A percentile compares a stretch with the other conserved stretches of the same genome.
Conservation (phyloP, 2,329 filamentous ascomycete species). For the Fusarium lyarnte region DNA sequence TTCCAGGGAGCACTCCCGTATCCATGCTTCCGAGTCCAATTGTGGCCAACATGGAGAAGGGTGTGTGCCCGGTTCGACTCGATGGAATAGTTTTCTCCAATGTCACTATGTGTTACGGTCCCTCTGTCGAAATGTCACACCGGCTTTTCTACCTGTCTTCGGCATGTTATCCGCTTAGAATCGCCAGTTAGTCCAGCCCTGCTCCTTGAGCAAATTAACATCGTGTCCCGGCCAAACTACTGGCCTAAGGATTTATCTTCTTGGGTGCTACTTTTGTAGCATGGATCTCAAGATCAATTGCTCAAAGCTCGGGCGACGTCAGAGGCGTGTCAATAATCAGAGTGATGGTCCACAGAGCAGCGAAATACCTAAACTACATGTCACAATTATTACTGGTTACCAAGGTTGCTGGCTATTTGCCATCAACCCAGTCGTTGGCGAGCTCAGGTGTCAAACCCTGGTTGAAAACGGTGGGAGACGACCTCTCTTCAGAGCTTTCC, state of each 20-base stretch:
- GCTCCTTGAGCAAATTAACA: neutral
- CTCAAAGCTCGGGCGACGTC: slow-evolving; percentile 12
- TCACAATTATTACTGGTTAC: neutral
- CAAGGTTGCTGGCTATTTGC: slow-evolving; percentile 27
- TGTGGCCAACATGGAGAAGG: neutral
- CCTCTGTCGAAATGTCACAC: neutral
- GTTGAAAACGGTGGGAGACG: slow-evolving; percentile 26
- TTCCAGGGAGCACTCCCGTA: neutral
- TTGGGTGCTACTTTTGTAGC: slow-evolving; percentile 22
- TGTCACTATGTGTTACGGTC: neutral
- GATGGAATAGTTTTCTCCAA: neutral
- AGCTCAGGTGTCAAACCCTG: slow-evolving; percentile 23
- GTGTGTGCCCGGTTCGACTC: neutral
- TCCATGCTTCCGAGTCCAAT: neutral
- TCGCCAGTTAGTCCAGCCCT: neutral
- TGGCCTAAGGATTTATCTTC: slow-evolving; percentile 2
- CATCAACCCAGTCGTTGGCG: slow-evolving; percentile 1
- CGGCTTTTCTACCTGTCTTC: neutral
- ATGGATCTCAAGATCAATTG: slow-evolving; percentile 12
- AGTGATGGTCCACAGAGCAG: neutral
- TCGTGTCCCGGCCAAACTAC: neutral
- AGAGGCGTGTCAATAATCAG: slow-evolving; percentile 33
- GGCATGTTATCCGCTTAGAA: neutral
- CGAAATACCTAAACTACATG: neutral
- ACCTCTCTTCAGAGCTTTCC: slow-evolving; percentile 36